A percentile compares a stretch with the other conserved stretches of the same genome.
Conservation (phyloP, 169 alveolate genomes). For the Theileria sp. region DNA sequence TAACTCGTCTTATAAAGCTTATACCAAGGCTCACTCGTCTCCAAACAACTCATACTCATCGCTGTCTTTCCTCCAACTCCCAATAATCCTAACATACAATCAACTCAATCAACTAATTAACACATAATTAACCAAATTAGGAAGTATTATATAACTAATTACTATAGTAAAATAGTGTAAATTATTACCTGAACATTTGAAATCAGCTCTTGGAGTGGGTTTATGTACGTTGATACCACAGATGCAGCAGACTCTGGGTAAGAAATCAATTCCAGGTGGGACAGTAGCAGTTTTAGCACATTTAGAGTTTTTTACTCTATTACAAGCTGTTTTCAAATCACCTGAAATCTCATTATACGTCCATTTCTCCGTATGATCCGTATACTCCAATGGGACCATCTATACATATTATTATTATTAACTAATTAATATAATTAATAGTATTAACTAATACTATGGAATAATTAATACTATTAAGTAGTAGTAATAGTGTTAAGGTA, state of each 20-base stretch:
- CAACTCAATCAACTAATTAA: no score
- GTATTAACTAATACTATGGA: no score
- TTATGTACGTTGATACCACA: constrained; percentile 31
- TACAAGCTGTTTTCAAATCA: not conserved
- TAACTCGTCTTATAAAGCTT: constrained; percentile 33
- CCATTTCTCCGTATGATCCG: constrained; percentile 35
- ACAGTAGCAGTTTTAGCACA: constrained; percentile 25
- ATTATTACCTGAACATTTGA: constrained; percentile 10
- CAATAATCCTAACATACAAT: not conserved
- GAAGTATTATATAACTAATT: not conserved
- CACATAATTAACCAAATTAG: no score
- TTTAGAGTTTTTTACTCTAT: not conserved
- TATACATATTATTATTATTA: not conserved
- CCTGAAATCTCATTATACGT: constrained; percentile 18
- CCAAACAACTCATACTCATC: constrained; percentile 45
- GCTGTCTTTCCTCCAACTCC: not conserved
- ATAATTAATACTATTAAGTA: no score
- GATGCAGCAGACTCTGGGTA: constrained; percentile 36
- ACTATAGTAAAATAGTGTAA: not conserved
- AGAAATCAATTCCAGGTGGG: constrained; percentile 1
- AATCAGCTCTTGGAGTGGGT: constrained; percentile 26
- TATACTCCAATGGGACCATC: constrained; percentile 46
- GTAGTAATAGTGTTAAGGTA: not conserved
- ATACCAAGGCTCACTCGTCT: constrained; percentile 62
- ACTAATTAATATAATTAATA: no score